Evolutionary conservation across 2,329 filamentous ascomycete genomes (phyloP).

Genomic region (Apiospora hydei): DNA sequence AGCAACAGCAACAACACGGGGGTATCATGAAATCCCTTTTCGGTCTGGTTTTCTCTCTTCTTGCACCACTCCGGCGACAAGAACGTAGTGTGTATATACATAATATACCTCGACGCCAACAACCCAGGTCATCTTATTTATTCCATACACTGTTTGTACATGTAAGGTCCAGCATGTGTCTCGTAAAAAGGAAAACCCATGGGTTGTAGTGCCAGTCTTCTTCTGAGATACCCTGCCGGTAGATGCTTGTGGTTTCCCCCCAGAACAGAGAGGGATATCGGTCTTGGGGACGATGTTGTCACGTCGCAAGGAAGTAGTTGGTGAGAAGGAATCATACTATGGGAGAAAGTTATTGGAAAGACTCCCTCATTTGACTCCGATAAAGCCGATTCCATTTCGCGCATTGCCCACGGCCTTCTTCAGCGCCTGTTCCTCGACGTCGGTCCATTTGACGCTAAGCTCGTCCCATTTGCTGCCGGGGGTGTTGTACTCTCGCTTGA

Average conservation of each 20-base stretch:
- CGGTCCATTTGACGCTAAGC: conserved; percentile 72
- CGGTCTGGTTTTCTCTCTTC: not conserved
- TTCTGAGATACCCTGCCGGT: too few relatives aligned
- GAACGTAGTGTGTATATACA: not conserved
- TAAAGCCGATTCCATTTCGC: conserved; percentile 68
- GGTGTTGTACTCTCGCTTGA: conserved; percentile 69
- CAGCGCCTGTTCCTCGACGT: conserved; percentile 69
- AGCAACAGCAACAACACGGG: not conserved
- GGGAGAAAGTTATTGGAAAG: not conserved
- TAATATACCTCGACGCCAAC: not conserved
- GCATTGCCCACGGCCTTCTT: conserved; percentile 63
- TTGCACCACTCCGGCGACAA: not conserved
- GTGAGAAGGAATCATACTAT: not conserved
- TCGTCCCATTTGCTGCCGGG: conserved; percentile 71
- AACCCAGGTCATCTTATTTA: not conserved
- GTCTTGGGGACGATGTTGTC: not conserved
- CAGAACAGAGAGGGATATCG: not conserved
- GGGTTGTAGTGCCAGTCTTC: not conserved
- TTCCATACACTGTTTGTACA: not conserved
- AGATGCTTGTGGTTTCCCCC: not conserved
- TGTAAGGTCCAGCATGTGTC: not conserved
- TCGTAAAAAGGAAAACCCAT: not conserved
- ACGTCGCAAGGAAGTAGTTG: not conserved
- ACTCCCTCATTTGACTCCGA: conserved; percentile 64
- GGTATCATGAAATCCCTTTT: conserved; percentile 19